Conservation (phyloP, 345 rosid species). For the Gossypium australe region DNA sequence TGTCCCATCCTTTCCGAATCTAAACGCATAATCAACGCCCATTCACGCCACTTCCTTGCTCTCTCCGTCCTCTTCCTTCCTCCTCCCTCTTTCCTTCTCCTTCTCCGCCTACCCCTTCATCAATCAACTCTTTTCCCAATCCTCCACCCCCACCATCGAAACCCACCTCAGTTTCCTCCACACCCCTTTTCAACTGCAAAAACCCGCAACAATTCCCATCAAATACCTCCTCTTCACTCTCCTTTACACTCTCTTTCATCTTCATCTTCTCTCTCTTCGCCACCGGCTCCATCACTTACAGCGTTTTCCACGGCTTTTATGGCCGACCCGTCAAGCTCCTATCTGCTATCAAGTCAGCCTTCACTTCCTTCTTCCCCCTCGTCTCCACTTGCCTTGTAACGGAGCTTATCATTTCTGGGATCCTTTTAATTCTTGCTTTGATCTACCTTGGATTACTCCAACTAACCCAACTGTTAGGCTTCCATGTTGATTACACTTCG, state of each 20-base stretch:
- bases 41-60: slow-evolving; percentile 88
- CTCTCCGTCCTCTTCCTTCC: slow-evolving; percentile 83
- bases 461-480: slow-evolving; percentile 24
- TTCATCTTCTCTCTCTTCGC: slow-evolving; percentile 40
- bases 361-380: slow-evolving; percentile 49
- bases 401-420: slow-evolving; percentile 24
- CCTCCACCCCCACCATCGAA: slow-evolving; percentile 25
- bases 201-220: not conserved
- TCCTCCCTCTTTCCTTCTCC: slow-evolving; percentile 64
- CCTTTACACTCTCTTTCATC: slow-evolving; percentile 25
- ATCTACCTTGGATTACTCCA: slow-evolving; percentile 17
- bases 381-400: slow-evolving; percentile 28
- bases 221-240: slow-evolving; percentile 20
- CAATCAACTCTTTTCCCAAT: slow-evolving; percentile 33
- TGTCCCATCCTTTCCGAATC: slow-evolving; percentile 49
- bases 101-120: slow-evolving; percentile 48
- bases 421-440: slow-evolving; percentile 24
- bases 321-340: slow-evolving; percentile 81
- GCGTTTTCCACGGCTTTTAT: slow-evolving; percentile 69
- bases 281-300: slow-evolving; percentile 57
- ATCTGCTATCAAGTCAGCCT: slow-evolving; percentile 55
- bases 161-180: slow-evolving; percentile 21
- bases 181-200: slow-evolving; percentile 9
- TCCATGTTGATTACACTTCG: slow-evolving; percentile 29
- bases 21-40: slow-evolving; percentile 62